Evolutionary conservation across 2,329 filamentous ascomycete genomes (phyloP).

Genomic region (Kalmusia sp.): DNA sequence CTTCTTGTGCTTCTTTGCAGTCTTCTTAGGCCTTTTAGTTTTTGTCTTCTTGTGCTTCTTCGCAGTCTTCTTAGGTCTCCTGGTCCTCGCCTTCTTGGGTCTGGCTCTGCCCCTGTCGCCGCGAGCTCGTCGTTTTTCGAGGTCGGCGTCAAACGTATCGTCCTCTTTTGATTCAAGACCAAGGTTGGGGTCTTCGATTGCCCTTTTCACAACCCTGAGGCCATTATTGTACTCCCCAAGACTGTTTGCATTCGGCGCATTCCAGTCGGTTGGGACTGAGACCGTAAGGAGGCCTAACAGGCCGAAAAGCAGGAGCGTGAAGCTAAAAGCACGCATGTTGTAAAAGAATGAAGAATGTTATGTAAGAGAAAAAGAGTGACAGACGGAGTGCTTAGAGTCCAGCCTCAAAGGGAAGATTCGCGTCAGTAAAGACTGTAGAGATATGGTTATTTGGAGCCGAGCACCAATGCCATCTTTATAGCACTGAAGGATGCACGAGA

Average conservation of each 20-base stretch:
- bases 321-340: not conserved
- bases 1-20: not conserved
- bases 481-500: not conserved
- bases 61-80: not conserved
- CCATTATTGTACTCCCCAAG: not conserved
- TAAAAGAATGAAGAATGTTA: not conserved
- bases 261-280: not conserved
- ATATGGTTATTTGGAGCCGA: constrained; percentile 1
- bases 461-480: not conserved
- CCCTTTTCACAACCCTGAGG: not conserved
- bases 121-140: not conserved
- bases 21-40: not conserved
- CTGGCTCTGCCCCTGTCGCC: not conserved
- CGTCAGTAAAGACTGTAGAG: not conserved
- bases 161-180: not conserved
- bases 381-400: not conserved
- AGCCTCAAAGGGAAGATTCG: not conserved
- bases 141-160: not conserved
- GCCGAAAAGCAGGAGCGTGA: not conserved
- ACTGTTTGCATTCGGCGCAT: not conserved
- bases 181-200: not conserved
- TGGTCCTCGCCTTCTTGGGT: not conserved
- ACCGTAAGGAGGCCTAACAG: not conserved
- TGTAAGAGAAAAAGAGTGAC: not conserved
- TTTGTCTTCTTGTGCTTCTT: too few species aligned